Evolutionary conservation across 1,284 basidiomycete genomes (phyloP).

Genomic region (Trametes versicolor): DNA sequence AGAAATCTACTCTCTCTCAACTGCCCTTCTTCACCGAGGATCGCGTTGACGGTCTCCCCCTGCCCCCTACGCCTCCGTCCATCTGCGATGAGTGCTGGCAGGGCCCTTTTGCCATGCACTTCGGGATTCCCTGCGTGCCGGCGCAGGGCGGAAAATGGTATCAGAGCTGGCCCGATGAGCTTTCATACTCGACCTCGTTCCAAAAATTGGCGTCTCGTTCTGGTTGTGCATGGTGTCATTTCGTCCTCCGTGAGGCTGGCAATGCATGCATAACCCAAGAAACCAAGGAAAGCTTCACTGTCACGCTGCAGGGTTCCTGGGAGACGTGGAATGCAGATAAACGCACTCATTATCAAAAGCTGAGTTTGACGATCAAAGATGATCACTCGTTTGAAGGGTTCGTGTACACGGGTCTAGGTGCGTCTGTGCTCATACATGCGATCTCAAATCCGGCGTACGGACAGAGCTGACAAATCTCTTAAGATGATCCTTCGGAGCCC

Average conservation of each 20-base stretch:
- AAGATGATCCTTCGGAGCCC: conserved; percentile 22
- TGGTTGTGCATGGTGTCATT: neutral
- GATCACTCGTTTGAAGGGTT: no score
- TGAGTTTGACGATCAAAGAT: no score
- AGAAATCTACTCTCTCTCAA: no score
- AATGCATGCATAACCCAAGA: no score
- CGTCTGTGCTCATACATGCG: neutral
- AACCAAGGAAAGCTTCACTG: no score
- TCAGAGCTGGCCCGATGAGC: neutral
- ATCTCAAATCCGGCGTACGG: neutral
- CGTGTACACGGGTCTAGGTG: no score
- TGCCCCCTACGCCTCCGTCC: neutral
- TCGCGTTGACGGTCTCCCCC: neutral
- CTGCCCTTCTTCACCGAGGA: neutral
- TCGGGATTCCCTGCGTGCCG: neutral
- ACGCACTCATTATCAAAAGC: no score
- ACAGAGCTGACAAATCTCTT: neutral
- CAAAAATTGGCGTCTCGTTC: neutral
- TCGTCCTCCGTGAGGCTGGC: no score
- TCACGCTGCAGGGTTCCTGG: no score
- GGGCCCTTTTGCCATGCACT: neutral
- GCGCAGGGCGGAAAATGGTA: neutral
- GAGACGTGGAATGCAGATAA: no score
- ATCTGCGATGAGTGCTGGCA: neutral
- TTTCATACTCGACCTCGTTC: neutral